Conservation (phyloP, 495 filamentous ascomycete genomes). For the Daldinia childiae region DNA sequence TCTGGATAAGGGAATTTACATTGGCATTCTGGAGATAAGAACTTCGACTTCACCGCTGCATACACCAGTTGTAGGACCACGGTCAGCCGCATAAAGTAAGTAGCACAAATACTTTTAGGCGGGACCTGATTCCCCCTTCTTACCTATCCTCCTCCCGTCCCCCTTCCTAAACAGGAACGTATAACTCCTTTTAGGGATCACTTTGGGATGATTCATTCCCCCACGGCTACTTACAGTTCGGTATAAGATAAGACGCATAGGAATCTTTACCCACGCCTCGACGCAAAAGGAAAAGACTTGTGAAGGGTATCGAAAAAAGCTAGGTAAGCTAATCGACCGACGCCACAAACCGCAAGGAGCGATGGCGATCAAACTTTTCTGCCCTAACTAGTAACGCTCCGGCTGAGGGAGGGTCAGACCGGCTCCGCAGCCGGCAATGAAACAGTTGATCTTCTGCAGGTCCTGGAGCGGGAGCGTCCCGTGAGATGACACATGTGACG, state of each 20-base stretch:
- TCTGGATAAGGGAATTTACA: background rate
- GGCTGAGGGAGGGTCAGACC: conserved; percentile 14
- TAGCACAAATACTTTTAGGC: background rate
- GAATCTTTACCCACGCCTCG: conserved; percentile 23
- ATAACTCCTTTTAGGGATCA: background rate
- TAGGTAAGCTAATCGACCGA: background rate
- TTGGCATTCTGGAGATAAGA: background rate
- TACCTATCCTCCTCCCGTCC: background rate
- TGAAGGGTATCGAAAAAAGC: background rate
- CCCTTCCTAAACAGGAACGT: background rate
- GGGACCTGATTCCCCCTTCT: background rate
- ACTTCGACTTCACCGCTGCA: background rate
- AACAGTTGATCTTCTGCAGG: conserved; percentile 37
- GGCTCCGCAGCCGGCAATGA: conserved; percentile 32
- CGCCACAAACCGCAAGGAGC: conserved; percentile 11
- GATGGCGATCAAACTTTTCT: conserved; percentile 3
- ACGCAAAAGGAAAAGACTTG: conserved; percentile 18
- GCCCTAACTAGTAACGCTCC: conserved; percentile 2
- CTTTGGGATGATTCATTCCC: background rate
- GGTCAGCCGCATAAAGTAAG: background rate
- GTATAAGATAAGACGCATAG: conserved; percentile 18
- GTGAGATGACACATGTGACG: conserved; percentile 27
- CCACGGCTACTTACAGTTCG: conserved; percentile 21
- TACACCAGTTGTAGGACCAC: background rate
- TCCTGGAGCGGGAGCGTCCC: conserved; percentile 33